phyloP scores from a whole-genome alignment of 164 flowering plant species.

The Brasenia schreberi region DNA sequence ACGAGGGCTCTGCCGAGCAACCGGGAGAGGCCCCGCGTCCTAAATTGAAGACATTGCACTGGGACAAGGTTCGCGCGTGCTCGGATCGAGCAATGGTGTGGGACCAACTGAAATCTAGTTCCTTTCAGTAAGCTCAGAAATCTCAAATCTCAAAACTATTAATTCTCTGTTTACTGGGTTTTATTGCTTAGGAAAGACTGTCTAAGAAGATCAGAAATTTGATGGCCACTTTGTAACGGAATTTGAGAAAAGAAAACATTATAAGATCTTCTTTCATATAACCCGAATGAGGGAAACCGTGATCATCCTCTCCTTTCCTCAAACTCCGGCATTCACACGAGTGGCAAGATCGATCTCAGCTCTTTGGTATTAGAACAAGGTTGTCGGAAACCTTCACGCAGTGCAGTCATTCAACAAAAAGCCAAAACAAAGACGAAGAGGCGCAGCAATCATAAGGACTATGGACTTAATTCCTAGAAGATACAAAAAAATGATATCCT shows the following conservation, averaged over 20 bases:
- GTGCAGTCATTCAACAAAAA: too few species aligned
- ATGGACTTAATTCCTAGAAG: too few species aligned
- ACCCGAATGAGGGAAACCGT: neutral
- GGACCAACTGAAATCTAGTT: conserved; percentile 94
- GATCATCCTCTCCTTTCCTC: neutral
- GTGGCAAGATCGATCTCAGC: too few species aligned
- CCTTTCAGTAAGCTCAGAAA: conserved; percentile 50
- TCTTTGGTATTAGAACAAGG: too few species aligned
- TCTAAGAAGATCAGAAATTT: neutral
- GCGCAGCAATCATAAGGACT: too few species aligned
- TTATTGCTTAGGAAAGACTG: neutral
- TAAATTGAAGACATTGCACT: conserved; percentile 84
- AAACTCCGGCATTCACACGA: too few species aligned
- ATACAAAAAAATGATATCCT: too few species aligned
- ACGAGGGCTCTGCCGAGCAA: neutral
- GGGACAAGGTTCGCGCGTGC: conserved; percentile 98
- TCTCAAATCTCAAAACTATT: neutral
- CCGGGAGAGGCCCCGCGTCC: conserved; percentile 11
- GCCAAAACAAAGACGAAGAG: too few species aligned
- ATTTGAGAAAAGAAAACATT: too few species aligned
- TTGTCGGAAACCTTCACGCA: neutral
- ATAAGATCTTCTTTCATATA: too few species aligned
- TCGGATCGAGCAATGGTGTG: conserved; percentile 96
- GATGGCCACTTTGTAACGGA: too few species aligned
- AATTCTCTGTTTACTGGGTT: neutral